Evolutionary conservation across 371 early-diverging fungal genomes (phyloP).

Genomic region (Catenaria anguillulae): DNA sequence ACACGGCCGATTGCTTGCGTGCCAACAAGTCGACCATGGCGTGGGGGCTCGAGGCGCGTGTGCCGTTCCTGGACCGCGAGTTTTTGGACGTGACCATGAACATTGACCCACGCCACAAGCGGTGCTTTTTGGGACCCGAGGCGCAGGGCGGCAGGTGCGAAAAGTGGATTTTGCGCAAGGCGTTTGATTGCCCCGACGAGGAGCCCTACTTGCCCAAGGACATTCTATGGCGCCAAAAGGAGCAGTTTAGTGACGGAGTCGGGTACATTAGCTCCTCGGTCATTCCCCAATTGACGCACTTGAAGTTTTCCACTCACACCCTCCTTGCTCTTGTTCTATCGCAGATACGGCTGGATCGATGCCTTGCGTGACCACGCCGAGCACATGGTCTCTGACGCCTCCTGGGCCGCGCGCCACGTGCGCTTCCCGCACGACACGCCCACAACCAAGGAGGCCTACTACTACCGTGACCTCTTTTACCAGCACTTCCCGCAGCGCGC

Average conservation of each 20-base stretch:
- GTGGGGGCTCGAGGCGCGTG: slow-evolving; percentile 94
- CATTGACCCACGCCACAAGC: slow-evolving; percentile 61
- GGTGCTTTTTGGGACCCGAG: slow-evolving; percentile 27
- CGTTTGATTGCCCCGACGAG: slow-evolving; percentile 58
- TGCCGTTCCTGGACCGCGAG: slow-evolving; percentile 82
- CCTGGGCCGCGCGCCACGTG: slow-evolving; percentile 46
- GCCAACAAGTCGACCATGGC: slow-evolving; percentile 98
- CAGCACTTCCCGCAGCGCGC: slow-evolving; percentile 78
- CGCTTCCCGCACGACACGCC: slow-evolving; percentile 80
- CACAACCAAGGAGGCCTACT: slow-evolving; percentile 86
- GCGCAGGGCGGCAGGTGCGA: slow-evolving; percentile 73
- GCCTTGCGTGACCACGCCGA: slow-evolving; percentile 59
- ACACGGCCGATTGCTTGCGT: slow-evolving; percentile 84
- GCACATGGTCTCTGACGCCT: slow-evolving; percentile 53
- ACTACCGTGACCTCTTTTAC: slow-evolving; percentile 84
- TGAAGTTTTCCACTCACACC: too few relatives aligned
- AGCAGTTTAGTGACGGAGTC: slow-evolving; percentile 95
- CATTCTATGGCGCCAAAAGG: slow-evolving; percentile 94
- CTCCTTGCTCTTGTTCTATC: too few relatives aligned
- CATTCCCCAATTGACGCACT: too few relatives aligned
- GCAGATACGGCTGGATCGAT: slow-evolving; percentile 95
- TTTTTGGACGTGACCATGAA: slow-evolving; percentile 81
- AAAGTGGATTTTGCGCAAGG: slow-evolving; percentile 73
- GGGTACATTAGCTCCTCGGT: too few relatives aligned
- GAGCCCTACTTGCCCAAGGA: slow-evolving; percentile 78